Base-by-base conservation (phyloP, 164 flowering plant species). In the Nymphaea thermarum region DNA sequence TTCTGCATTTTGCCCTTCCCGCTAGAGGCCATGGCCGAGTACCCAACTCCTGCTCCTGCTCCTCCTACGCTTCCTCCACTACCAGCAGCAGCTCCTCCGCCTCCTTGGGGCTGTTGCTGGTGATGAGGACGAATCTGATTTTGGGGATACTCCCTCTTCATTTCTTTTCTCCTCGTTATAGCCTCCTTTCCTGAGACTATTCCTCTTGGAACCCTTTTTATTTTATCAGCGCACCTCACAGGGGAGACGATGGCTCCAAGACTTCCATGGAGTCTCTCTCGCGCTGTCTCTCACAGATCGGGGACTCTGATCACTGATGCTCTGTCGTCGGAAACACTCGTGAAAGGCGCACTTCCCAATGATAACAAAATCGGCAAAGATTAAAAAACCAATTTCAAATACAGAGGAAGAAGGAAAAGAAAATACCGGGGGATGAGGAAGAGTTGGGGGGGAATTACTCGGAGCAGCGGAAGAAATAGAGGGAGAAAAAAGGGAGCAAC, bases 1-100 rank as follows among this genome's bases (percentile, higher is more conserved):
- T 17, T 25, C 7, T 12, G 64, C 66, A 79, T 66, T 81, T 82
- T 84, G 1, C 67, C 67, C 71, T 83, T 87, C 65, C 78, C 78
- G 14, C 62, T 10, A 3, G 71, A 59, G 55, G 69, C 67, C 71
- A 45, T 62, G 57, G 18, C 57, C 47, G 44, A 25, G 36, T 25
- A 25, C 36, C 36, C 36, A 25, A 25, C 36, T 25, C 36, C 36
- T 25, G 36, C 36, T 25, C 36, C 36, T 25, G 36, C 36, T 25
- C 36, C 36, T 25, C 36, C 36, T 25, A 0, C 36, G 36, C 36
- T 25, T 25, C 36, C 36, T 25, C 36, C 36, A 25, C 36, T 25
- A 25, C 36, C 36, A 25, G 36, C 36, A 25, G 63, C 6, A 17
- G 64, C 10, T 17, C 12, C 42, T 3, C 64, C 3, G 3, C n/a